These are phyloP conservation scores for Talaromyces sp. DNA, from an alignment of 2,329 filamentous ascomycete species.

Conservation along the genomic window DNA sequence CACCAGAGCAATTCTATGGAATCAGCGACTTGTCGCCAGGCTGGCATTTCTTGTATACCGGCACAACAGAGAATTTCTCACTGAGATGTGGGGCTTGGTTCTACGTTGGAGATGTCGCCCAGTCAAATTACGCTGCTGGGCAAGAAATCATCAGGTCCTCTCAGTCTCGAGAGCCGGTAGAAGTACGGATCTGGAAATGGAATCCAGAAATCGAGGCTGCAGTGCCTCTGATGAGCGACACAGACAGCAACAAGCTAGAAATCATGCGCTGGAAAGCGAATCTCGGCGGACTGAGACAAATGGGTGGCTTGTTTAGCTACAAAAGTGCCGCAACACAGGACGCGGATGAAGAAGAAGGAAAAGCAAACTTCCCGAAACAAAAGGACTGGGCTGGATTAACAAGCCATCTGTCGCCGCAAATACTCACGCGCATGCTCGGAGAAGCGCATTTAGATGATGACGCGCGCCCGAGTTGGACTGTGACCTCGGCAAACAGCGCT, in stretches of 20 bases:
- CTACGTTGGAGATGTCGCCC: conserved; percentile 38
- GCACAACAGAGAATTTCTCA: conserved; percentile 52
- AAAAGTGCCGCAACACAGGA: conserved; percentile 19
- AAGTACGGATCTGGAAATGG: conserved; percentile 54
- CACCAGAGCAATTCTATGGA: conserved; percentile 55
- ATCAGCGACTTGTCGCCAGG: conserved; percentile 54
- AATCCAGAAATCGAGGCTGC: conserved; percentile 31
- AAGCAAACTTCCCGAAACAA: conserved; percentile 11
- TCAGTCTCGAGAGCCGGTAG: conserved; percentile 17
- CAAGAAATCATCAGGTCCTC: conserved; percentile 10
- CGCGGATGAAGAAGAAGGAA: conserved; percentile 20
- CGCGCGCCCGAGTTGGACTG: conserved; percentile 44
- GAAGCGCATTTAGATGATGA: conserved; percentile 28
- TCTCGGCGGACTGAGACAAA: conserved; percentile 50
- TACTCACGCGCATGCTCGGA: conserved; percentile 47
- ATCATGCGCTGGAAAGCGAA: conserved; percentile 50
- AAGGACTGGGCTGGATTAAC: conserved; percentile 51
- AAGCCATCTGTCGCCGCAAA: conserved; percentile 40
- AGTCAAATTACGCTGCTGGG: background rate
- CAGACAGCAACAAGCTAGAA: conserved; percentile 39
- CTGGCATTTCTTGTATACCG: conserved; percentile 57
- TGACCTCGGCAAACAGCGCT: conserved; percentile 55
- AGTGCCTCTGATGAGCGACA: conserved; percentile 22
- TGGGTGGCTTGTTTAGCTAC: conserved; percentile 39
- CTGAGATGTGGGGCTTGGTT: conserved; percentile 60